These are phyloP conservation scores for Chlorella sp. DNA, from an alignment of 139 green algal genomes.

Conservation along the genomic window DNA sequence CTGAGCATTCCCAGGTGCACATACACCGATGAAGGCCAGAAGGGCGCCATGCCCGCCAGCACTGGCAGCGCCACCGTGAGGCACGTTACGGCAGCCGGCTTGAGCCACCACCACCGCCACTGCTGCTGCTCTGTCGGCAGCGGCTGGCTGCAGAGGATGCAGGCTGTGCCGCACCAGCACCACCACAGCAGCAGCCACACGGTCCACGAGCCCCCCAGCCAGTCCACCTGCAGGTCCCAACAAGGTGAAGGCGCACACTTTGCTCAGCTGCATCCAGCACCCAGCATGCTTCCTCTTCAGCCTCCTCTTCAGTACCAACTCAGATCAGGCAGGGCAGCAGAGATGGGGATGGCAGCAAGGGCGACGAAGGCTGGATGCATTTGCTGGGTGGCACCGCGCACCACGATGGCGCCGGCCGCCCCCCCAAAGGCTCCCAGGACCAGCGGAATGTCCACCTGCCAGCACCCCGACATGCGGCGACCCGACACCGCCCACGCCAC, in stretches of 20 bases:
- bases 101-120: no score
- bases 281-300: no score
- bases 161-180: not conserved
- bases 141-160: not conserved
- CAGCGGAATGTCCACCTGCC: not conserved
- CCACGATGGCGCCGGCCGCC: not conserved
- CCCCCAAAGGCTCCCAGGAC: not conserved
- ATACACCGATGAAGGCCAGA: no score
- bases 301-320: no score
- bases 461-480: not conserved
- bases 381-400: no score
- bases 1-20: no score
- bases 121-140: not conserved
- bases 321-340: no score
- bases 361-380: no score
- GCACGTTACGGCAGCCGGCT: not conserved
- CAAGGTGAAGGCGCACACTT: no score
- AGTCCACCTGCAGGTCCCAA: not conserved
- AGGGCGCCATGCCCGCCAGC: not conserved
- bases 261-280: no score
- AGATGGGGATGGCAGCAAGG: no score
- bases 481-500: not conserved
- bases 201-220: not conserved
- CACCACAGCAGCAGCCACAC: constrained; percentile 7
- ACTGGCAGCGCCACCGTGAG: not conserved